Conservation (phyloP, 805 yeast species). For the Starmerella stellata region DNA sequence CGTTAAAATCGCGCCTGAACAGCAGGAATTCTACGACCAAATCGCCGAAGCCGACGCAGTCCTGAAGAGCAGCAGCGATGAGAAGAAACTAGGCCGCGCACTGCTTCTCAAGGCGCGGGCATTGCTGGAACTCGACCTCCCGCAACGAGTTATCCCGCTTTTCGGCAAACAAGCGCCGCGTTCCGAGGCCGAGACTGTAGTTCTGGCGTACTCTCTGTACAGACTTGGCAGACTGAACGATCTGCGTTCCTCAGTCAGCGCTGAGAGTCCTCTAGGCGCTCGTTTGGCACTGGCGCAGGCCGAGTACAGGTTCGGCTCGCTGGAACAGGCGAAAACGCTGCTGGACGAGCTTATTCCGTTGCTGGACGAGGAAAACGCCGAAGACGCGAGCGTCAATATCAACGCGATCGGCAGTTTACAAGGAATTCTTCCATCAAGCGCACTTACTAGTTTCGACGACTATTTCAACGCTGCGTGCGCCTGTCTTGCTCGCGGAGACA, state of each 20-base stretch:
- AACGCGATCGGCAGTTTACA: constrained; percentile 30
- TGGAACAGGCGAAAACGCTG: constrained; percentile 23
- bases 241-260: constrained; percentile 16
- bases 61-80: constrained; percentile 20
- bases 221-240: constrained; percentile 31
- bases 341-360: constrained; percentile 21
- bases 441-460: constrained; percentile 31
- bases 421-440: constrained; percentile 6
- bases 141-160: constrained; percentile 31
- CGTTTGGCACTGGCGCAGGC: constrained; percentile 38
- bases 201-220: constrained; percentile 42
- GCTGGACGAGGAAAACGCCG: constrained; percentile 29
- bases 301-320: constrained; percentile 32
- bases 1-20: constrained; percentile 8
- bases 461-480: constrained; percentile 43
- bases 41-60: constrained; percentile 20
- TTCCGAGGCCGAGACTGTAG: background rate
- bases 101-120: constrained; percentile 31
- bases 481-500: constrained; percentile 28
- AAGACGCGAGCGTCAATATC: constrained; percentile 44
- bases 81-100: constrained; percentile 22
- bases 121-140: constrained; percentile 41
- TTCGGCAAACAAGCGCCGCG: constrained; percentile 1
- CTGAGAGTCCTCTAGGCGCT: constrained; percentile 18
- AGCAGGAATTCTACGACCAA: constrained; percentile 23